Evolutionary conservation across 2,329 filamentous ascomycete species (phyloP), one percentile per base, ranked within the genome.

Genomic region (Bipolaris sorokiniana): DNA sequence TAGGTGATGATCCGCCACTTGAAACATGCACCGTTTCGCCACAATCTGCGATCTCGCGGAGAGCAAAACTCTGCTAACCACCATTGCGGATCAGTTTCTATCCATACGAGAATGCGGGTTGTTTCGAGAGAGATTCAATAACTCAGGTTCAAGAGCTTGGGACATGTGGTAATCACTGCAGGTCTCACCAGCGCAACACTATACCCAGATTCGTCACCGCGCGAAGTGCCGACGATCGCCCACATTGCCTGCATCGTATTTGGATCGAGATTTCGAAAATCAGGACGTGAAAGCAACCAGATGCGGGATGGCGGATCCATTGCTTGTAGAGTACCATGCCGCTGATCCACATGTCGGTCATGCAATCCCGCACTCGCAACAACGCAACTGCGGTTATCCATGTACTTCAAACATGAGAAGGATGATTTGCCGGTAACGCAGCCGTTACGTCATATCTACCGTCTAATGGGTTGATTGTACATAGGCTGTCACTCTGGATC

Each of bases 311-410:
- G 37, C 10, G 15, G 18, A 23, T 42, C 28, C 6, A 5, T 11
- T 13, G 38, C n/a, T 15, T 22, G 16, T 22, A 42, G 28, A 31
- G 4, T 31, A 13, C 28, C 28, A 31, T 31, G 28, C 15, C 18
- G 28, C n/a, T n/a, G 16, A 16, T 28, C 38, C 18, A 42, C 45
- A 40, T 5, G 20, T 45, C 44, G 11, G 18, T 44, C 18, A 53
- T 52, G 45, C 38, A 50, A 15, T 26, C 45, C 23, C 33, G 53
- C 57, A 47, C 45, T 20, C 37, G 53, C 57, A 47, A 53, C 40
- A 46, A n/a, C 15, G 11, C 22, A 34, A 53, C 53, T 20, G 16
- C 53, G 57, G 37, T 20, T 34, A 59, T 57, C 54, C 53, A 53
- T 57, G 53, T 23, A 40, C n/a, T 34, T 28, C 45, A 37, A 22